A percentile compares a stretch with the other conserved stretches of the same genome.
phyloP scores from a whole-genome alignment of 1,284 basidiomycete genomes.

The Psilocybe mexicana region DNA sequence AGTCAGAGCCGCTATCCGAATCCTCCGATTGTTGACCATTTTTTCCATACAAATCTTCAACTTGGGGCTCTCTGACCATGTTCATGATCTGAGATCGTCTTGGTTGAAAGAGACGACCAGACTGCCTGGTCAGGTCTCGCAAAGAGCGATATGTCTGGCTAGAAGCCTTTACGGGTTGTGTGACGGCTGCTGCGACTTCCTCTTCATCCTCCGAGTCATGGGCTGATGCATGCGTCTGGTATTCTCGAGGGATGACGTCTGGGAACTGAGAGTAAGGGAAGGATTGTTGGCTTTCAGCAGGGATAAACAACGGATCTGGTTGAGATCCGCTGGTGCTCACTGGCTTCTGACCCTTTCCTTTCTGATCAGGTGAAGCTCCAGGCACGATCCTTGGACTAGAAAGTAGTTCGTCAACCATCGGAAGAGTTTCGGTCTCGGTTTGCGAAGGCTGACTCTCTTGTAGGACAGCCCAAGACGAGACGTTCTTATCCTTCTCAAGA shows the following conservation, averaged over 20 bases:
- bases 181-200: conserved; percentile 30
- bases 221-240: conserved; percentile 11
- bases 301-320: conserved; percentile 40
- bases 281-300: conserved; percentile 42
- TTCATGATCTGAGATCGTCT: conserved; percentile 26
- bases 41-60: conserved; percentile 35
- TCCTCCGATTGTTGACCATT: conserved; percentile 35
- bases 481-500: conserved; percentile 1
- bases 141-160: conserved; percentile 37
- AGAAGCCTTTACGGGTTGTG: conserved; percentile 24
- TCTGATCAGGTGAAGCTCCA: conserved; percentile 2
- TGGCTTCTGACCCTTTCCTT: conserved; percentile 8
- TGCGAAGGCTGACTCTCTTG: conserved; percentile 25
- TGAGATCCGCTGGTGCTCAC: conserved; percentile 9
- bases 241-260: conserved; percentile 16
- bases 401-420: conserved; percentile 34
- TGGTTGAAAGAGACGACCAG: conserved; percentile 35
- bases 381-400: conserved; percentile 22
- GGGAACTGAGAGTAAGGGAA: conserved; percentile 48
- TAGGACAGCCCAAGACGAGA: conserved; percentile 28
- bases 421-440: conserved; percentile 24
- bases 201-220: conserved; percentile 42
- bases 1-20: conserved; percentile 42
- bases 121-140: conserved; percentile 52
- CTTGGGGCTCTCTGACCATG: conserved; percentile 24